phyloP scores from a whole-genome alignment of 495 filamentous ascomycete species.

The Podospora pseudocomata region DNA sequence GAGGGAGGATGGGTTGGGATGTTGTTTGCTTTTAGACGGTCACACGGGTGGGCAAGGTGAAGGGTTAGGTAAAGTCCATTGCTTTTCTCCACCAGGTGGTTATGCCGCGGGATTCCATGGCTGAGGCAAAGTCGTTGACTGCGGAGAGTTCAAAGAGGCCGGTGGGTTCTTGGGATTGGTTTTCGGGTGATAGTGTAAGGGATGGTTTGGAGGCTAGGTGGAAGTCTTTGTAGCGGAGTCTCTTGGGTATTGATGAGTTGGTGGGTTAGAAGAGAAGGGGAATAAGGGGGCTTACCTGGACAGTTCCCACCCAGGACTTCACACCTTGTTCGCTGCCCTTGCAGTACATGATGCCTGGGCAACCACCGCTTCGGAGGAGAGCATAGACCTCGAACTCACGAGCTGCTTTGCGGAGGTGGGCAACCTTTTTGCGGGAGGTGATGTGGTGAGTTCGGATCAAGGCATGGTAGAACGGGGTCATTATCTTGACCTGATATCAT shows the following conservation, averaged over 20 bases:
- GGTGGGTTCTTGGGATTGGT: constrained; percentile 11
- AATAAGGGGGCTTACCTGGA: constrained; percentile 26
- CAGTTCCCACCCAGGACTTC: constrained; percentile 30
- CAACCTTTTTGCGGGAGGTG: constrained; percentile 74
- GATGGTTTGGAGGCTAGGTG: constrained; percentile 28
- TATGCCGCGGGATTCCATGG: constrained; percentile 30
- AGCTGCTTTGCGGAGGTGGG: constrained; percentile 60
- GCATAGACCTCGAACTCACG: constrained; percentile 53
- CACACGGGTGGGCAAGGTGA: background rate
- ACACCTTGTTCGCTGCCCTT: constrained; percentile 53
- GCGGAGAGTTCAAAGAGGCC: constrained; percentile 28
- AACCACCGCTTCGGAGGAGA: constrained; percentile 62
- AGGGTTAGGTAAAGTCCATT: constrained; percentile 26
- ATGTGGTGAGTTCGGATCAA: constrained; percentile 79
- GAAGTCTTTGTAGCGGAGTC: constrained; percentile 35
- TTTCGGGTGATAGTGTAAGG: constrained; percentile 10
- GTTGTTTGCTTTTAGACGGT: no score
- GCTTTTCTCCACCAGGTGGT: constrained; percentile 28
- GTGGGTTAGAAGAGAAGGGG: background rate
- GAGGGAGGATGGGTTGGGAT: background rate
- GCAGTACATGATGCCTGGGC: constrained; percentile 75
- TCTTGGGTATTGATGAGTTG: constrained; percentile 15
- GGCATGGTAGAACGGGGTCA: constrained; percentile 47
- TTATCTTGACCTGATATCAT: background rate
- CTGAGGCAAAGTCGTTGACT: constrained; percentile 28